Base-by-base conservation (phyloP, 805 yeast genomes). In the Saturnispora sanitii region DNA sequence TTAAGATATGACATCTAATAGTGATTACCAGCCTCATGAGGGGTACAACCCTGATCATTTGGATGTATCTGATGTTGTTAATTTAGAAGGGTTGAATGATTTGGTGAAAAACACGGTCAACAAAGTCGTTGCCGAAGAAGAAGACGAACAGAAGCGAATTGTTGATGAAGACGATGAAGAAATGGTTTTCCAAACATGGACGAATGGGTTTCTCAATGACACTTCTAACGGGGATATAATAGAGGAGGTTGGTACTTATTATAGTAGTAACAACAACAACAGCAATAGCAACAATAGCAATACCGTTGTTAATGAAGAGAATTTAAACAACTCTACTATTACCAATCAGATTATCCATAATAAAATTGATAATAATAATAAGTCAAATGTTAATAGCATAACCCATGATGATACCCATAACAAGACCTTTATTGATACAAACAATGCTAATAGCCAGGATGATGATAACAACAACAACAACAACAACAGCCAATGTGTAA, bases 111-210 rank as follows among this genome's bases (percentile, higher is more conserved):
- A 26, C 15, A 27, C 26, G 23, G 31, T 32, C 7, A 22, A 27
- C 6, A n/a, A 27, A 27, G 30, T 27, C 6, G 30, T 27, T 7
- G 30, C n/a, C n/a, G 27, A 12, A 25, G 16, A n/a, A 7, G 30
- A 7, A 27, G 30, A 16, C 15, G 12, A 8, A 11, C 12, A 30
- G 18, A 30, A 30, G 11, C 12, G 15, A 18, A 16, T 11, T 34
- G 19, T 21, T 20, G 28, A 35, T 7, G 46, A 61, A 20, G 54
- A 37, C 16, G 50, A 61, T 37, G 76, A 71, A 42, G 67, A 70
- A 43, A 66, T 64, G 33, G 79, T 73, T 44, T 71, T 71, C 54
- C 69, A 68, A 51, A 74, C 73, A 46, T 73, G 80, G 81, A 60
- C 66, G 4, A 60, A 68, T 1, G 72, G 71, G 12, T 68, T 70